Base-by-base conservation (phyloP, 2,329 filamentous ascomycete genomes). In the Alternaria gansuensis region DNA sequence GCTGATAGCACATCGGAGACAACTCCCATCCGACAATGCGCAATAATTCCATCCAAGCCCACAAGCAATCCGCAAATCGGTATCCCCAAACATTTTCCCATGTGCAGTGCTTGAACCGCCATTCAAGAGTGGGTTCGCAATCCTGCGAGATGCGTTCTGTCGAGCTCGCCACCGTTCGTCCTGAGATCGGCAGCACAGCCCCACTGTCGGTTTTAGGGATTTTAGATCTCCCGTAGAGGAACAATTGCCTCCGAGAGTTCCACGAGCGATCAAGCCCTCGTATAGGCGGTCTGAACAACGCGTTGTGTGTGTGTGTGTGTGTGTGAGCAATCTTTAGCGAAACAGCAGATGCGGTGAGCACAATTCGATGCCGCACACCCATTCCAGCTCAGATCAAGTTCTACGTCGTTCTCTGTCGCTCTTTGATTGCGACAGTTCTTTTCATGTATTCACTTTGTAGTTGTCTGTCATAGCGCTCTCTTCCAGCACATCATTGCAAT, bases 181-280 rank as follows among this genome's bases (percentile, higher is more conserved):
- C 10, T 17, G 17, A 36, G 45, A 51, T 51, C 45, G 37, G 29
- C 53, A 43, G 29, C 45, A 56, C 28, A 56, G 53, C 45, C 53
- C 45, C 45, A 29, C 39, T 37, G 14, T 50, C 45, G 36, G 37
- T 8, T 17, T 26, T 31, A 44, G 17, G 13, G 14, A 33, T 29
- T 26, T 17, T 44, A 21, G 24, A 23, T 26, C 26, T 51, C 49
- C 36, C 24, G 7, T 23, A n/a, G 10, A 43, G 28, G 26, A 17
- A 24, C 21, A 24, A 40, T 9, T 51, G 37, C 37, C 14, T 33
- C 28, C 28, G 28, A 26, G 14, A 13, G 17, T 43, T 29, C 28
- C 28, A 43, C 11, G 37, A 41, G 37, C 21, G 37, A 40, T 31
- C 33, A 24, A 33, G 29, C 21, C 34, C 24, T 34, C 24, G 44